phyloP scores from a whole-genome alignment of 2,329 filamentous ascomycete genomes.

The Colletotrichum viniferum region DNA sequence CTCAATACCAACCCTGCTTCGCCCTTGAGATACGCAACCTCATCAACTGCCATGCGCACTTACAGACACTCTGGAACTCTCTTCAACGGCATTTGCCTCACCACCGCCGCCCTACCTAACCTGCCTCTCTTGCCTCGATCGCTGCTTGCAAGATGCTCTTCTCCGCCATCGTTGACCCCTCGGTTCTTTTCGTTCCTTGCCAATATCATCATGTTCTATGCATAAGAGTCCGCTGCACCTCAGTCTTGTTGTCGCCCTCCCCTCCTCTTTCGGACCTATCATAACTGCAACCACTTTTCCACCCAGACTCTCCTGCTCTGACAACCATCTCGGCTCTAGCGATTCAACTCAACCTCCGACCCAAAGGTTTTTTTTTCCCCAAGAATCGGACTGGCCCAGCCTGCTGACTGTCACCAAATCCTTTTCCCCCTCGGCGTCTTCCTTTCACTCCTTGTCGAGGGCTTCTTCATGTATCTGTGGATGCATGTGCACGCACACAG shows the following conservation, averaged over 20 bases:
- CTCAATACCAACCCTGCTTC: not conserved
- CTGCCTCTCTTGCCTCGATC: not conserved
- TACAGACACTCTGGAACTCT: not conserved
- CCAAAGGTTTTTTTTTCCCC: not conserved
- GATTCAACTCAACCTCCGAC: not conserved
- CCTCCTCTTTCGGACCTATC: not conserved
- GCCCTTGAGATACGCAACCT: conserved; percentile 1
- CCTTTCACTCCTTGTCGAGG: not conserved
- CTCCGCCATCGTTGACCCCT: not conserved
- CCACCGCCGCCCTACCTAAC: not conserved
- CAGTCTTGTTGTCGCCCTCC: not conserved
- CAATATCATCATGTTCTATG: conserved; percentile 14
- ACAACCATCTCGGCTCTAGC: not conserved
- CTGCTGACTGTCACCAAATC: not conserved
- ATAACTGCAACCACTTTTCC: not conserved
- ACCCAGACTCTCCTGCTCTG: not conserved
- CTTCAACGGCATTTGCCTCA: not conserved
- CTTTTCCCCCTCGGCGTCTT: not conserved
- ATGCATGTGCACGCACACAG: not conserved
- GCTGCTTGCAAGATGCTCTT: not conserved
- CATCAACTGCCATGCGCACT: not conserved
- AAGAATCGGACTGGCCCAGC: not conserved
- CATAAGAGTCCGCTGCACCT: conserved; percentile 4
- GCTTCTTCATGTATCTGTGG: not conserved
- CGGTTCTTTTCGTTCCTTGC: not conserved